Evolutionary conservation across 2,329 filamentous ascomycete genomes (phyloP).

Genomic region (Pyricularia sp.): DNA sequence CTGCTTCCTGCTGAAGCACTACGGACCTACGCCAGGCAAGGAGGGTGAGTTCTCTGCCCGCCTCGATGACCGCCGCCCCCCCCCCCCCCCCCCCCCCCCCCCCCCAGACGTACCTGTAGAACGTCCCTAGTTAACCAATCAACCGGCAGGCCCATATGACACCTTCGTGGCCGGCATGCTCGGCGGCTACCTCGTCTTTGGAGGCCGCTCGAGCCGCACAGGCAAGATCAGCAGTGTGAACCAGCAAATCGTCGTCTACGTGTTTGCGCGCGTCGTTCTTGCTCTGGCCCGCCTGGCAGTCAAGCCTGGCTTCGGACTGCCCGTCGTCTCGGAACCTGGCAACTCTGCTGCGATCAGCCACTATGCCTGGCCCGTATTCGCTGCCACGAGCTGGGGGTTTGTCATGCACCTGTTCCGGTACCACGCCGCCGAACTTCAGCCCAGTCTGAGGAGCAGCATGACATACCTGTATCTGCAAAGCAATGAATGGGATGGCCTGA

Average conservation of each 20-base stretch:
- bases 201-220: conserved; percentile 49
- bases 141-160: conserved; percentile 59
- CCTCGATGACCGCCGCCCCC: neutral
- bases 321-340: conserved; percentile 37
- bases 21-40: conserved; percentile 47
- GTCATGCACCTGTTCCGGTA: conserved; percentile 95
- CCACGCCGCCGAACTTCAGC: conserved; percentile 85
- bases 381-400: conserved; percentile 78
- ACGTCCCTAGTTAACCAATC: neutral
- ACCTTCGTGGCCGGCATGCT: conserved; percentile 78
- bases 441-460: conserved; percentile 90
- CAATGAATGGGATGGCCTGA: conserved; percentile 78
- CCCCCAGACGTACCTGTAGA: neutral
- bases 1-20: conserved; percentile 65
- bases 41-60: conserved; percentile 33
- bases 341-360: conserved; percentile 43
- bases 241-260: conserved; percentile 97
- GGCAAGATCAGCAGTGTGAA: conserved; percentile 71
- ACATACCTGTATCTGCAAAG: conserved; percentile 91
- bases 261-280: conserved; percentile 85
- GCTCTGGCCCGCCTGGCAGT: conserved; percentile 77
- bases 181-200: conserved; percentile 91
- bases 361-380: conserved; percentile 89
- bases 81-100: neutral
- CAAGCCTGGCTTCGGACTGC: conserved; percentile 47